These are phyloP conservation scores for Picochlorum sp. DNA, from an alignment of 139 green algal species.

Conservation along the genomic window DNA sequence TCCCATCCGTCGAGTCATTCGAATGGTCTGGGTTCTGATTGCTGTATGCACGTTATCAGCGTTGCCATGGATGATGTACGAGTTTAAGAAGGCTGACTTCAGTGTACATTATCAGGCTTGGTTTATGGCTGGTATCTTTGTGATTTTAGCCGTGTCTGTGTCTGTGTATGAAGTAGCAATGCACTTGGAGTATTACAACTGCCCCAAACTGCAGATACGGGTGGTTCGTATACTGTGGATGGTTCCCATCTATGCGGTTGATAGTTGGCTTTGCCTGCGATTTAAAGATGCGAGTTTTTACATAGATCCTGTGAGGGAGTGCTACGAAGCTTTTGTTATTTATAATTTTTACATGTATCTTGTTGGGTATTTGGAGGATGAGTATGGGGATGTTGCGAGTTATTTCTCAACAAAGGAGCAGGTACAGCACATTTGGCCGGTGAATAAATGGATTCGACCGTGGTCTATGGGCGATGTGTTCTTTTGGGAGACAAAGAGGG, in stretches of 20 bases:
- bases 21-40: conserved; percentile 33
- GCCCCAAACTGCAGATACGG: conserved; percentile 75
- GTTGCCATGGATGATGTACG: conserved; percentile 65
- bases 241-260: conserved; percentile 85
- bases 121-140: conserved; percentile 87
- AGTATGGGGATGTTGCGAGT: conserved; percentile 60
- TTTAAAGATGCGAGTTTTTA: conserved; percentile 63
- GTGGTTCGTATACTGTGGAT: conserved; percentile 88
- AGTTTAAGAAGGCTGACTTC: conserved; percentile 57
- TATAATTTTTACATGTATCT: conserved; percentile 94
- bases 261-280: conserved; percentile 76
- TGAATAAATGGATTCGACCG: conserved; percentile 24
- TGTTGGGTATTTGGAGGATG: conserved; percentile 73
- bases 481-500: conserved; percentile 67
- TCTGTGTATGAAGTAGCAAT: conserved; percentile 87
- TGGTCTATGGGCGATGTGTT: conserved; percentile 57
- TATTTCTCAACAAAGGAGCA: conserved; percentile 45
- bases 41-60: conserved; percentile 43
- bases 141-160: conserved; percentile 71
- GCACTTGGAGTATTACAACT: conserved; percentile 90
- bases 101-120: conserved; percentile 65
- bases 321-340: conserved; percentile 91
- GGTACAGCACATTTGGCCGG: conserved; percentile 61
- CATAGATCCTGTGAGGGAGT: conserved; percentile 78
- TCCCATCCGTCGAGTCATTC: conserved; percentile 23